Evolutionary conservation across 371 early-diverging fungal genomes (phyloP).

Genomic region (Syncephalis fuscata): DNA sequence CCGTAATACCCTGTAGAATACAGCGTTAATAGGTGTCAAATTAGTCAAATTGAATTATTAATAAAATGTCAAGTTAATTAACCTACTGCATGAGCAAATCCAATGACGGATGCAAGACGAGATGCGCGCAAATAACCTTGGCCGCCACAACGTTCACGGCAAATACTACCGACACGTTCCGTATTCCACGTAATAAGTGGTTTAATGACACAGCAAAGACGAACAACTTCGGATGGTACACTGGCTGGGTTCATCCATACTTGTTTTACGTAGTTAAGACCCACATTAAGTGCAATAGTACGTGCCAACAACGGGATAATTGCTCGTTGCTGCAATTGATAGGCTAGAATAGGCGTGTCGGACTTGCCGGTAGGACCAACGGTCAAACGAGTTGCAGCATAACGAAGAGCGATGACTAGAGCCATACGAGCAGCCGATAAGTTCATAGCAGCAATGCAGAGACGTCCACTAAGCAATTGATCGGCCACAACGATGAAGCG

Average conservation of each 20-base stretch:
- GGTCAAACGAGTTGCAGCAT: conserved; percentile 39
- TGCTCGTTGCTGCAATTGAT: conserved; percentile 58
- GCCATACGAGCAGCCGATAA: conserved; percentile 34
- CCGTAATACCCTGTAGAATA: conserved; percentile 34
- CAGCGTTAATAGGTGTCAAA: conserved; percentile 1
- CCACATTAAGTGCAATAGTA: conserved; percentile 43
- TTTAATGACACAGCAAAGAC: conserved; percentile 58
- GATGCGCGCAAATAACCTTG: conserved; percentile 48
- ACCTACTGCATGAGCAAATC: conserved; percentile 20
- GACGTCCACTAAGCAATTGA: conserved; percentile 46
- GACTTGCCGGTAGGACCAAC: conserved; percentile 55
- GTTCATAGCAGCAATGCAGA: conserved; percentile 46
- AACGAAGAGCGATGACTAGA: conserved; percentile 37
- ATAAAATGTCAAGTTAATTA: neutral
- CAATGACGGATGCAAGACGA: conserved; percentile 27
- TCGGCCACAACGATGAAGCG: conserved; percentile 57
- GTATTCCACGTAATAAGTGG: conserved; percentile 50
- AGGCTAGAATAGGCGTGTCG: conserved; percentile 49
- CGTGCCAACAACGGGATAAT: conserved; percentile 42
- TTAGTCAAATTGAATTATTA: conserved; percentile 3
- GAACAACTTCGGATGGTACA: conserved; percentile 26
- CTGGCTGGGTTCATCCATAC: conserved; percentile 23
- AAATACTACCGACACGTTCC: conserved; percentile 38
- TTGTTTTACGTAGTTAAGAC: conserved; percentile 45
- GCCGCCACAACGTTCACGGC: conserved; percentile 55